Evolutionary conservation across 1,284 basidiomycete genomes (phyloP), one percentile per base, ranked within the genome.

Genomic region (Apiotrichum montevideense): DNA sequence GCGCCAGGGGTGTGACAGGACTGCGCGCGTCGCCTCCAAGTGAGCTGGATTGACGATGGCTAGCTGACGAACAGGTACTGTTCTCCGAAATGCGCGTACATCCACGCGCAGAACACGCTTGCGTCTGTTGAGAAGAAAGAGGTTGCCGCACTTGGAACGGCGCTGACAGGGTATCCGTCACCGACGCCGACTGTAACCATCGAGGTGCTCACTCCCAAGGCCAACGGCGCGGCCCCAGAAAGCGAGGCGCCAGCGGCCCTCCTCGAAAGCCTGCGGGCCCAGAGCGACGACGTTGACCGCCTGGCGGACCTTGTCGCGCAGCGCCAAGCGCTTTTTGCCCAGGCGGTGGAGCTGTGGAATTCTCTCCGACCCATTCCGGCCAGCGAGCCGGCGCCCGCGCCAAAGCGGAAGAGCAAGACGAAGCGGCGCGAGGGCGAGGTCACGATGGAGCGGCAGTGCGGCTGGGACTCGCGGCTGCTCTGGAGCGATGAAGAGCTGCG

Each of bases 381-480:
- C 11, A 54, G 32, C n/a, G 58, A 54, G 10, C 51, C 55, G 3
- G 46, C 37, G n/a, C 49, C 50, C 35, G 54, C 45, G 41, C 57
- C 61, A 2, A 64, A 66, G 57, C 62, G 62, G 53, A 61, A 61
- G 46, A 55, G 55, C 59, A 69, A 68, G 56, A 54, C 46, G 35
- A 62, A 65, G 54, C 60, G 61, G 3, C 46, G 61, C 11, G 55
- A 62, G 4, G 59, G 51, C 8, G 56, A 53, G 21, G 39, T 54
- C 7, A 48, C 37, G n/a, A 70, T 72, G 10, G 66, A 69, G 39
- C 57, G 58, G 47, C 68, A 67, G n/a, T 73, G 71, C 54, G 71
- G 68, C 13, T 75, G 66, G 66, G 67, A 66, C 41, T 35, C 49
- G 35, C 54, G 58, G n/a, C 52, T 74, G 47, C 45, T 68, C 6